phyloP scores from a whole-genome alignment of 306 rosid species.

The Dalbergia oliveri region DNA sequence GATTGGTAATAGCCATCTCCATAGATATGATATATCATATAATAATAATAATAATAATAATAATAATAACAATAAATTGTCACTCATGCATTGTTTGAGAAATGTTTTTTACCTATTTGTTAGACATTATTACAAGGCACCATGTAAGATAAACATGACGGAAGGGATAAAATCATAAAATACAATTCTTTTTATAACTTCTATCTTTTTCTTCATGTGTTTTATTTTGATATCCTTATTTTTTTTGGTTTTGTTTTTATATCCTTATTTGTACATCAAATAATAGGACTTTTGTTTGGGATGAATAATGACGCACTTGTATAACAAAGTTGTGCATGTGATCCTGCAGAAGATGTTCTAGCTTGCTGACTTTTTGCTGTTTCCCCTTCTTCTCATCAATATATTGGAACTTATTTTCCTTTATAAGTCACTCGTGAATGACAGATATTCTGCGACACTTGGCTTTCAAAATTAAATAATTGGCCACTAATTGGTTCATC shows the following conservation, averaged over 20 bases:
- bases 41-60: too few species aligned
- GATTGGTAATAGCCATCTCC: too few species aligned
- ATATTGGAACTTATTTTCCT: constrained; percentile 21
- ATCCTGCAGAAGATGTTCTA: constrained; percentile 2
- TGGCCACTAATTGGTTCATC: constrained; percentile 11
- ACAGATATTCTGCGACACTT: constrained; percentile 35
- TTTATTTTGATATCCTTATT: too few species aligned
- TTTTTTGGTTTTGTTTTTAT: too few species aligned
- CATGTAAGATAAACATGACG: too few species aligned
- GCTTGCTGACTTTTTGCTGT: constrained; percentile 20
- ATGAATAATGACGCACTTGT: constrained; percentile 19
- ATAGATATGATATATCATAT: neutral
- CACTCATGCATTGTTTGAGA: neutral
- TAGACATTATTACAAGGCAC: too few species aligned
- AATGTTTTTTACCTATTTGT: too few species aligned
- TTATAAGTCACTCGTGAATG: neutral
- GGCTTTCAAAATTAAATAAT: constrained; percentile 14
- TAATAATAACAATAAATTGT: neutral
- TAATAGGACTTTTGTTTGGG: neutral
- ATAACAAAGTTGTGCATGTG: neutral
- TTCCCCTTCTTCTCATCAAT: constrained; percentile 16
- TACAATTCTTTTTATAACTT: too few species aligned
- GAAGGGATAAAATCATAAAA: too few species aligned
- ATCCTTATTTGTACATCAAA: too few species aligned
- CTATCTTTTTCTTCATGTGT: too few species aligned